Percentiles rank a stretch among this genome's conserved stretches.
Conservation (phyloP, 108 stramenopile species). For the Licmophora abbreviata region DNA sequence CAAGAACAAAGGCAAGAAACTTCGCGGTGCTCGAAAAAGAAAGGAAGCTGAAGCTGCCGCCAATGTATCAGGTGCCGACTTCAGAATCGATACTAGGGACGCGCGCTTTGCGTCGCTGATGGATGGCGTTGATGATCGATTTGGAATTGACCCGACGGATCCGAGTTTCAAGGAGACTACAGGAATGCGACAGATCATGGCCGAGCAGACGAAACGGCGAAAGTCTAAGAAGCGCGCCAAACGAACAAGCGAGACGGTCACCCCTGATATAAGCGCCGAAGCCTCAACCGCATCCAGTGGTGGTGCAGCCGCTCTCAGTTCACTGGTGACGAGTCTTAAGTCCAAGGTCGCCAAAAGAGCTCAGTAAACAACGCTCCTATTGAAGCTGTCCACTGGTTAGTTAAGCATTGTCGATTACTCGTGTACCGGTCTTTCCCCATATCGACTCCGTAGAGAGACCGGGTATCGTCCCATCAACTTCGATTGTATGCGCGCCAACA, state of each 20-base stretch:
- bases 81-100: constrained; percentile 77
- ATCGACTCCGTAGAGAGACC: constrained; percentile 11
- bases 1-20: constrained; percentile 72
- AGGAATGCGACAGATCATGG: constrained; percentile 81
- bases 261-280: constrained; percentile 19
- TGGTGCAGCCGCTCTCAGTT: constrained; percentile 41
- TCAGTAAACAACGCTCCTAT: neutral
- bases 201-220: constrained; percentile 70
- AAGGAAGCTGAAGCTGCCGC: constrained; percentile 62
- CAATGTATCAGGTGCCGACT: constrained; percentile 69
- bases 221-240: constrained; percentile 55
- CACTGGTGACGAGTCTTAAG: constrained; percentile 57
- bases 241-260: constrained; percentile 8
- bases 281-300: constrained; percentile 9
- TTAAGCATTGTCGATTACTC: too few relatives aligned
- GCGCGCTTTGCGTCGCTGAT: constrained; percentile 83
- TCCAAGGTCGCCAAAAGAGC: constrained; percentile 21
- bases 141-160: constrained; percentile 90
- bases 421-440: constrained; percentile 27
- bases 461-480: constrained; percentile 15
- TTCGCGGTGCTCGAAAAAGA: constrained; percentile 68
- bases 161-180: constrained; percentile 81
- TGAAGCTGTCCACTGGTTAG: too few relatives aligned
- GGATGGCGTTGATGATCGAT: constrained; percentile 81
- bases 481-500: constrained; percentile 34